These are phyloP conservation scores for Boletus vermiculosoides DNA, from an alignment of 768 basidiomycete species.

Conservation along the genomic window DNA sequence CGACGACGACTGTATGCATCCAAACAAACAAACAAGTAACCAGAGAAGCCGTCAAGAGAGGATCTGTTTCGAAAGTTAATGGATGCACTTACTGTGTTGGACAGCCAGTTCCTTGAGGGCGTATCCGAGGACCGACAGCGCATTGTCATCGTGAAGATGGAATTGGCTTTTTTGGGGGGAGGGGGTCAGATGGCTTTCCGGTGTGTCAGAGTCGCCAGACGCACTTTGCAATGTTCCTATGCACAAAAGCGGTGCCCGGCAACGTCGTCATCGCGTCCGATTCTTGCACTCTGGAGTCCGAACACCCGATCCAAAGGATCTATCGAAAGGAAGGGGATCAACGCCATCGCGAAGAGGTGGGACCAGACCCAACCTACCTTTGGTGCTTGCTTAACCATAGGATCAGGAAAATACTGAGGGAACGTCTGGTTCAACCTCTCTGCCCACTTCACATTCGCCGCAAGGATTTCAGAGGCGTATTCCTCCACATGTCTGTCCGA, in stretches of 20 bases:
- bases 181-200: not conserved
- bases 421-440: constrained; percentile 19
- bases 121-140: constrained; percentile 68
- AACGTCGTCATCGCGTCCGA: constrained; percentile 62
- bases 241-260: constrained; percentile 81
- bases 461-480: not conserved
- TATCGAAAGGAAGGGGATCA: constrained; percentile 21
- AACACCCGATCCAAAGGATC: constrained; percentile 79
- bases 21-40: not conserved
- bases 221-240: constrained; percentile 88
- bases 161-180: constrained; percentile 55
- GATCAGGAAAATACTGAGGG: constrained; percentile 23
- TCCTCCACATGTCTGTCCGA: not conserved
- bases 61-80: not conserved
- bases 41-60: not conserved
- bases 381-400: constrained; percentile 10
- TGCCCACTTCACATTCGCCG: constrained; percentile 17
- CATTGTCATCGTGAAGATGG: constrained; percentile 65
- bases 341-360: not conserved
- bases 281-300: constrained; percentile 86
- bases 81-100: constrained; percentile 60
- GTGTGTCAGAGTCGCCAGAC: not conserved
- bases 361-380: constrained; percentile 9
- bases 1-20: constrained; percentile 60
- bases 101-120: constrained; percentile 67